These are phyloP conservation scores for Aphanoascus verrucosus DNA, from an alignment of 2,329 filamentous ascomycete species.

Conservation along the genomic window DNA sequence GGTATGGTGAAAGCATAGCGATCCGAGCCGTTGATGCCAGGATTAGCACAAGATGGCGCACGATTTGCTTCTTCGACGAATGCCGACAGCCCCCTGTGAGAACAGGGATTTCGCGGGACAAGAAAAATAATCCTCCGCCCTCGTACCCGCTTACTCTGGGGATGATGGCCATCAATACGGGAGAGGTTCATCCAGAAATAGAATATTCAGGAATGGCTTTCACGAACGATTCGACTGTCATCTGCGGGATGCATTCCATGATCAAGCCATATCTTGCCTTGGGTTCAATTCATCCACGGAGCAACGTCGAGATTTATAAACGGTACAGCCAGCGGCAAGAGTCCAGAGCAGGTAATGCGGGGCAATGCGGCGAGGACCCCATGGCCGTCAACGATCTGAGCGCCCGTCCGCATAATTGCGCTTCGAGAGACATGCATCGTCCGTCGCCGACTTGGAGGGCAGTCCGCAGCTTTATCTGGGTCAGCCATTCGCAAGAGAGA, in stretches of 20 bases:
- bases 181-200: too few relatives aligned
- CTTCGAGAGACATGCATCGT: background rate
- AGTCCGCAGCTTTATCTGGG: too few relatives aligned
- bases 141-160: too few relatives aligned
- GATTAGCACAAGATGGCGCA: background rate
- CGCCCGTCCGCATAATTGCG: background rate
- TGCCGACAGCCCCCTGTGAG: background rate
- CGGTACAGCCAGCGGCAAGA: background rate
- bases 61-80: slow-evolving; percentile 1
- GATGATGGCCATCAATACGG: too few relatives aligned
- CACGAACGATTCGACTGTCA: background rate
- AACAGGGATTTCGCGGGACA: too few relatives aligned
- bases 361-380: background rate
- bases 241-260: background rate
- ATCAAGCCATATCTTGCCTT: too few relatives aligned
- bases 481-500: too few relatives aligned
- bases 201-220: too few relatives aligned
- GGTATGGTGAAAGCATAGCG: background rate
- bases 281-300: too few relatives aligned
- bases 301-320: too few relatives aligned
- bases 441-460: too few relatives aligned
- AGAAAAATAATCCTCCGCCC: too few relatives aligned
- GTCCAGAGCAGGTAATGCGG: background rate
- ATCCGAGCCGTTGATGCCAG: background rate
- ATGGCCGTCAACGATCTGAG: background rate